Evolutionary conservation across 805 yeast genomes (phyloP).

Genomic region (Sugiyamaella valdiviana): DNA sequence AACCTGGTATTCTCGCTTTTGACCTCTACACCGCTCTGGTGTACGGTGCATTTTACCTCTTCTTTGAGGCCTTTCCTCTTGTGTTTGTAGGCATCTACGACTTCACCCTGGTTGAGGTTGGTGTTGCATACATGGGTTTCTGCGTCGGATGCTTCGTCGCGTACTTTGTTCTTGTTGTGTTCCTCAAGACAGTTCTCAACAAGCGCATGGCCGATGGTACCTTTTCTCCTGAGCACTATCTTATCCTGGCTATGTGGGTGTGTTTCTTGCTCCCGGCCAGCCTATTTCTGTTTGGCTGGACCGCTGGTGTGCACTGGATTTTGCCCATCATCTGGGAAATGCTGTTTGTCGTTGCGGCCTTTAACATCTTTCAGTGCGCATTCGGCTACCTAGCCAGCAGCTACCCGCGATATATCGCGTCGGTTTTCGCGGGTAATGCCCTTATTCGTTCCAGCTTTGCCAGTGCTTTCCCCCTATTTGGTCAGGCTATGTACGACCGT

Average conservation of each 20-base stretch:
- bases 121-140: constrained; percentile 44
- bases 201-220: constrained; percentile 10
- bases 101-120: constrained; percentile 44
- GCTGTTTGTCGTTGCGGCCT: constrained; percentile 36
- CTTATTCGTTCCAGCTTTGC: constrained; percentile 48
- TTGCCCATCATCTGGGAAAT: constrained; percentile 41
- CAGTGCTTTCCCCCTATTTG: constrained; percentile 60
- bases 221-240: constrained; percentile 14
- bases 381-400: constrained; percentile 45
- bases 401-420: constrained; percentile 46
- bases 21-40: constrained; percentile 46
- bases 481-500: constrained; percentile 48
- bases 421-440: constrained; percentile 54
- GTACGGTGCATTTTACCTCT: constrained; percentile 49
- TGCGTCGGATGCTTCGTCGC: constrained; percentile 43
- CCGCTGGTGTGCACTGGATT: constrained; percentile 47
- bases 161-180: constrained; percentile 14
- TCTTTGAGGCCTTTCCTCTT: constrained; percentile 59
- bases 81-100: constrained; percentile 41
- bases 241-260: constrained; percentile 16
- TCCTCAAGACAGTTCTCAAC: constrained; percentile 6
- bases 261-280: constrained; percentile 38
- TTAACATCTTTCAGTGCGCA: constrained; percentile 44
- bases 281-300: constrained; percentile 48
- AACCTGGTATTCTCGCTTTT: constrained; percentile 54